Evolutionary conservation across 1,284 basidiomycete genomes (phyloP).

Genomic region (Trichosporon ovoides): DNA sequence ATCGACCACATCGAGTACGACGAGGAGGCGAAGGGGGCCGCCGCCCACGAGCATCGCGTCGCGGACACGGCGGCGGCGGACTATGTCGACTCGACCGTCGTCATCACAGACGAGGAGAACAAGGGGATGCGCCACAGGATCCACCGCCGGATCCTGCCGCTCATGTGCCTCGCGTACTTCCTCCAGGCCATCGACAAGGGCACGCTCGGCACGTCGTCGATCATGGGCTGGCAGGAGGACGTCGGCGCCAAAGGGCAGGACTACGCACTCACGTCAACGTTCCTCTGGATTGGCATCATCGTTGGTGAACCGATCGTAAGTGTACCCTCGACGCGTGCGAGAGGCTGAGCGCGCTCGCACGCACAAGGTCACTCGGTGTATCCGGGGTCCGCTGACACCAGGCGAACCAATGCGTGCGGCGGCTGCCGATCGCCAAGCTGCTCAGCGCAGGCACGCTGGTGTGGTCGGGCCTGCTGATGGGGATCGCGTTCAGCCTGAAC

Average conservation of each 20-base stretch:
- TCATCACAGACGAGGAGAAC: conserved; percentile 22
- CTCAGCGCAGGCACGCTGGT: conserved; percentile 25
- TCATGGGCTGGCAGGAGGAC: conserved; percentile 39
- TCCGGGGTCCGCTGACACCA: conserved; percentile 13
- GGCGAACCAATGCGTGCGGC: conserved; percentile 34
- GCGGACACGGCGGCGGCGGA: conserved; percentile 14
- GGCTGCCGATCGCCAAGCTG: conserved; percentile 30
- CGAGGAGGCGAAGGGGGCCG: neutral
- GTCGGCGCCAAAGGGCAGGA: conserved; percentile 34
- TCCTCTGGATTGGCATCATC: conserved; percentile 33
- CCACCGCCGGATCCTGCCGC: conserved; percentile 18
- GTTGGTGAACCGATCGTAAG: conserved; percentile 29
- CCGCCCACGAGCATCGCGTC: neutral
- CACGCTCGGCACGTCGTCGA: conserved; percentile 23
- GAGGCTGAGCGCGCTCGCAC: too few species aligned
- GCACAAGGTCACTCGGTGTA: too few species aligned
- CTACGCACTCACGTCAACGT: conserved; percentile 32
- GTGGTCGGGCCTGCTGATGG: conserved; percentile 49
- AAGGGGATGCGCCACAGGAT: conserved; percentile 15
- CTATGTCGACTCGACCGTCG: conserved; percentile 20
- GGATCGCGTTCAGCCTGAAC: conserved; percentile 65
- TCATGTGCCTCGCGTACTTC: conserved; percentile 17
- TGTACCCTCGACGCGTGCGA: neutral
- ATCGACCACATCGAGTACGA: neutral
- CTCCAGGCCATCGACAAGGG: conserved; percentile 23